Base-by-base conservation (phyloP, 2,329 filamentous ascomycete species). In the Colletotrichum higginsianum region DNA sequence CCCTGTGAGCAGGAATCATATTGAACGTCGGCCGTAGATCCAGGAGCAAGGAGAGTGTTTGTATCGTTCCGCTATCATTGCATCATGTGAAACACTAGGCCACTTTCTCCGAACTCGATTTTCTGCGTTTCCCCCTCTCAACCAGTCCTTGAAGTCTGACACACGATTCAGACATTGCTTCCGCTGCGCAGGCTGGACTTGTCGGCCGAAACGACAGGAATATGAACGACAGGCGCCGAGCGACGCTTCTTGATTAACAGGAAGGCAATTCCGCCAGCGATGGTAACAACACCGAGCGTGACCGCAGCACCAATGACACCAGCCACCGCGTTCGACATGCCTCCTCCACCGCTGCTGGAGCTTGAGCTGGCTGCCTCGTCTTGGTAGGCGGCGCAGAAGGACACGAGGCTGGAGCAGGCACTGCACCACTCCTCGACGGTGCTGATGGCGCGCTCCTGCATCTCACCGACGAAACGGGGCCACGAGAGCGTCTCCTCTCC, bases 221-320 rank as follows among this genome's bases (percentile, higher is more conserved):
- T 23, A 7, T 13, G 13, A 52, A 38, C 7, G 9, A 7, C 5
- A 2, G 46, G 15, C 13, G 49, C 26, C n/a, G 60, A 26, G 30
- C 66, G 66, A 13, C 71, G 60, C 66, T 65, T 71, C 18, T 56
- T 57, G 0, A 58, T 8, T 16, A 66, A 26, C 9, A 67, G n/a
- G 13, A 74, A 64, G 8, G 44, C 72, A 40, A 58, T 18, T 5
- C 42, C 63, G n/a, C 66, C 71, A 11, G 53, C 71, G 30, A 77
- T 42, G 6, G 60, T 73, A 1, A 78, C 75, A 7, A 80, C 76
- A 13, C 74, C 79, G 18, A 82, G 77, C 3, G 79, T 80, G 2
- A 80, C 78, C 72, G 79, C 73, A 3, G 80, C 79, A 18, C 79
- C 80, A 26, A 81, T 78, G 2, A 79, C 79, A 49, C 79, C 79